Conservation (phyloP, 768 basidiomycete genomes). For the Lepiota brunneoincarnata region DNA sequence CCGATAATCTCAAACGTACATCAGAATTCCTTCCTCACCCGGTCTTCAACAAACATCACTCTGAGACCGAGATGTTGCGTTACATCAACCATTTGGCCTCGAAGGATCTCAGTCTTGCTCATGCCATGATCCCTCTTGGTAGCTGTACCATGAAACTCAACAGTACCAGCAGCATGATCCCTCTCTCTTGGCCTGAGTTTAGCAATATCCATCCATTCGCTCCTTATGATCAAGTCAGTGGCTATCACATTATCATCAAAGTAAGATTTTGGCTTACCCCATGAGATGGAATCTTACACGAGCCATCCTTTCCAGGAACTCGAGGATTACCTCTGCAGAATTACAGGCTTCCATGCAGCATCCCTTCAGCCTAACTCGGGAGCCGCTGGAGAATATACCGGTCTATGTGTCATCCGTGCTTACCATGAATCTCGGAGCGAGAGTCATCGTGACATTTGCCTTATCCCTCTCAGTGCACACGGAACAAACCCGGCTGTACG, state of each 20-base stretch:
- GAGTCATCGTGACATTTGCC: constrained; percentile 81
- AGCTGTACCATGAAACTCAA: constrained; percentile 99
- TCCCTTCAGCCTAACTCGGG: constrained; percentile 99
- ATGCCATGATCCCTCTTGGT: constrained; percentile 94
- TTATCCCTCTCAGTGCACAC: constrained; percentile 95
- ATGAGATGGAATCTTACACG: background rate
- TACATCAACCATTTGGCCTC: constrained; percentile 92
- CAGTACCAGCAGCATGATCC: constrained; percentile 97
- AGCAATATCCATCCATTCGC: constrained; percentile 90
- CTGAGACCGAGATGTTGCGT: constrained; percentile 98
- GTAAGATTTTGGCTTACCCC: constrained; percentile 29
- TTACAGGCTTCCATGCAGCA: constrained; percentile 95
- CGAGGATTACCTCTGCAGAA: constrained; percentile 84
- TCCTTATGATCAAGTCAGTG: constrained; percentile 84
- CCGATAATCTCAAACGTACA: constrained; percentile 52
- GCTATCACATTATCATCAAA: constrained; percentile 81
- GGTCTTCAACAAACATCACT: constrained; percentile 96
- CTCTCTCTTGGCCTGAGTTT: constrained; percentile 93
- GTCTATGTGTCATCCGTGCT: constrained; percentile 90
- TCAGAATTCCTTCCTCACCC: constrained; percentile 79
- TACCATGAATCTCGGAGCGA: constrained; percentile 91
- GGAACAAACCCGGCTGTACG: constrained; percentile 97
- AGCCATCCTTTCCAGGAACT: constrained; percentile 58
- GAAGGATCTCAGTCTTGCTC: constrained; percentile 93
- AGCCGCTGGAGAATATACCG: constrained; percentile 96